Evolutionary conservation across 192 early-diverging fungal genomes (phyloP), one percentile per base, ranked within the genome.

Genomic region (Podila horticola): DNA sequence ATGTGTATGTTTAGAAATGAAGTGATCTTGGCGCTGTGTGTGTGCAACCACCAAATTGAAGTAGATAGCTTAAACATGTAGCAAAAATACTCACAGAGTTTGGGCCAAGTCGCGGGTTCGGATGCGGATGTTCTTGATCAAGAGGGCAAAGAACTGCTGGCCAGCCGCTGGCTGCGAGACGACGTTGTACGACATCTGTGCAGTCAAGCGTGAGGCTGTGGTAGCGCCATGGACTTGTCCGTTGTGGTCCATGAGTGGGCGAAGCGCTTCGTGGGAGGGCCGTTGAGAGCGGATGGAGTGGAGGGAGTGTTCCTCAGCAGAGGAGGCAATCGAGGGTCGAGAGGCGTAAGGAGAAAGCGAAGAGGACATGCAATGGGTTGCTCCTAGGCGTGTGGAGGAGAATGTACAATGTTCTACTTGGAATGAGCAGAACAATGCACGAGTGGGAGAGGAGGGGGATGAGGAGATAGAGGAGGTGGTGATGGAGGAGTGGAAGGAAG

Each of bases 131-230:
- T 81, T 82, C 68, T 82, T 82, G 74, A 73, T 64, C 41, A 51
- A 51, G 1, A 84, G 74, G 4, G 84, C 84, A 38, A 68, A 60
- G 28, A 84, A 38, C 62, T 84, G 84, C n/a, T 74, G 69, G 17
- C n/a, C 12, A 2, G 68, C 45, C 0, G 84, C 67, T 1, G 72
- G 84, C 13, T 69, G 52, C 7, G 79, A 69, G 36, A 50, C 28
- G 29, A 84, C 84, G 51, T 75, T 33, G 61, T 67, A 84, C 13
- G 63, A 58, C 13, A 63, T 57, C 55, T 82, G 77, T 10, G 84
- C 84, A 7, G 84, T 81, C n/a, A 52, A 45, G 4, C 67, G 26
- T 48, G 81, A 59, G 31, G 49, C 26, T 2, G 81, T 63, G 31
- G 24, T 9, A 13, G 24, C 4, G 34, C 48, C 33, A 3, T 64